Evolutionary conservation across 306 rosid genomes (phyloP).

Genomic region (Trichosanthes cucumerina): DNA sequence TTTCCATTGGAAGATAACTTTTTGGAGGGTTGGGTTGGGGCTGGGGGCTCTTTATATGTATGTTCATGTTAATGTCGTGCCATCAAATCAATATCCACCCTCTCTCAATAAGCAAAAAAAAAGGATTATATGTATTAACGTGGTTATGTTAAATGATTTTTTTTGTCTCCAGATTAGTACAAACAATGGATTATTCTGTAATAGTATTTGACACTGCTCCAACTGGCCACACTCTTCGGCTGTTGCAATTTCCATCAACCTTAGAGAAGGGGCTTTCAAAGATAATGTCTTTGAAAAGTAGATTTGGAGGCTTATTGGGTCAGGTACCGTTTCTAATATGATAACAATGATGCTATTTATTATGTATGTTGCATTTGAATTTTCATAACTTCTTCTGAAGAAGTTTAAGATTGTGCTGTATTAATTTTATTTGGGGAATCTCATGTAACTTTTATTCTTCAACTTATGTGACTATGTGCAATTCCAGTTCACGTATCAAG

Average conservation of each 20-base stretch:
- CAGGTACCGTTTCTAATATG: constrained; percentile 48
- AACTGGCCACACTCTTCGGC: constrained; percentile 92
- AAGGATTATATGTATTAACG: background rate
- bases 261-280: constrained; percentile 93
- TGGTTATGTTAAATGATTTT: background rate
- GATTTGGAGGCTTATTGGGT: constrained; percentile 76
- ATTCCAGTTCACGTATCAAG: background rate
- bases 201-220: constrained; percentile 99
- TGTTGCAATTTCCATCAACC: constrained; percentile 92
- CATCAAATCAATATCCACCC: background rate
- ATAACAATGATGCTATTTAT: background rate
- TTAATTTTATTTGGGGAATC: background rate
- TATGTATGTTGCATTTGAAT: background rate
- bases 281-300: constrained; percentile 88
- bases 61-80: background rate
- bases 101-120: background rate
- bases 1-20: background rate
- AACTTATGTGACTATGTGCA: background rate
- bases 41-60: background rate
- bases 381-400: no score
- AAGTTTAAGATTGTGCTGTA: background rate
- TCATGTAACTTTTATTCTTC: background rate
- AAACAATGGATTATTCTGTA: constrained; percentile 96
- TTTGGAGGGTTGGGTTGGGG: background rate
- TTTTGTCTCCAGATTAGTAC: constrained; percentile 72